Base-by-base conservation (phyloP, 1,139 yeast species). In the Candida labiduridarum region DNA sequence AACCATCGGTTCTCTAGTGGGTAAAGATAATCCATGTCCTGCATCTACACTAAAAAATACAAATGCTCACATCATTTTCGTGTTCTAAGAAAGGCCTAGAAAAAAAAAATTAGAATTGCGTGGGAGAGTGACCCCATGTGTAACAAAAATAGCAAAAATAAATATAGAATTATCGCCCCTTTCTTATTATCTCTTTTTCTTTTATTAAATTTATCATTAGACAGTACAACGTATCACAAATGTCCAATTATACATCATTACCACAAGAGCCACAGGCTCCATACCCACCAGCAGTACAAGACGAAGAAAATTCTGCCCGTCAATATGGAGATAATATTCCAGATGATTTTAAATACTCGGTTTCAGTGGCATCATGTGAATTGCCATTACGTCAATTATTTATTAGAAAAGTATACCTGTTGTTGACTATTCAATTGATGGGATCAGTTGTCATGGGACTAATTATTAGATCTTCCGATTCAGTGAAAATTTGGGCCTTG, bases 301-400 rank as follows among this genome's bases (percentile, higher is more conserved):
- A 41, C 19, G 49, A 35, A 19, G 43, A n/a, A 6, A 33, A 22
- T 14, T 44, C 35, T 11, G 41, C 44, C 35, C 46, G 79, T 52
- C 57, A 59, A 11, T 69, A 62, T 14, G 77, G 76, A 14, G 81
- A 77, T 59, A 67, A 74, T 57, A 61, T 82, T 45, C 87, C 87
- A 2, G 96, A 89, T 61, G 96, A 89, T 68, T 90, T 89, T 80
- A 90, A 90, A 65, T 89, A 86, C 67, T 83, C 89, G 33, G 88
- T 87, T 9, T 79, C 81, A 51, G 96, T 90, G 27, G 83, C 91
- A 6, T 84, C 87, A 30, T 89, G 96, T 69, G 89, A 87, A 54
- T 72, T 89, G 47, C 82, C 87, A 9, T 76, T 90, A 38, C 82
- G 96, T 57, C 89, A 86, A 59, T 78, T 85, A 64, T 90, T 90